A percentile compares a stretch with the other conserved stretches of the same genome.
Evolutionary conservation across 805 yeast genomes (phyloP).

Genomic region (Candida maltosa): DNA sequence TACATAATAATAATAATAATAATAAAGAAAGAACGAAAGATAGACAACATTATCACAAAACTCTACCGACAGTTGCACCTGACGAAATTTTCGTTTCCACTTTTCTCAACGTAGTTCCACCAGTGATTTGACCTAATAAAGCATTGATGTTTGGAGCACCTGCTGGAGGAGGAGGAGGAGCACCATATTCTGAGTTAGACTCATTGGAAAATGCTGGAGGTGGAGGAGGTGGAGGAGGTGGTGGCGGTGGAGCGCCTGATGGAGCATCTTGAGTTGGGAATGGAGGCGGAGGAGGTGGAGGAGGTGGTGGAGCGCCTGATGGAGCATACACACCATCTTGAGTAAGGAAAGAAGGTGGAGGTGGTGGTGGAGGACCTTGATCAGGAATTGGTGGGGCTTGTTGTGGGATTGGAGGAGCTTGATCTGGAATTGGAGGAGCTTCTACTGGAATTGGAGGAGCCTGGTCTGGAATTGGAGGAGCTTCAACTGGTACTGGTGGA

Average conservation of each 20-base stretch:
- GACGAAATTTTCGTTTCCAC: slow-evolving; percentile 49
- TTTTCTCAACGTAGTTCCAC: slow-evolving; percentile 49
- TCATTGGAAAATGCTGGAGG: slow-evolving; percentile 22
- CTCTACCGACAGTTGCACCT: slow-evolving; percentile 50
- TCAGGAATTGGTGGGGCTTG: slow-evolving; percentile 13
- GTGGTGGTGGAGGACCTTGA: slow-evolving; percentile 20
- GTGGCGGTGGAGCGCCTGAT: slow-evolving; percentile 18
- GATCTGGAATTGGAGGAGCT: slow-evolving; percentile 18
- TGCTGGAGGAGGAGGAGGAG: slow-evolving; percentile 24
- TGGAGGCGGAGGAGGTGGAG: slow-evolving; percentile 31
- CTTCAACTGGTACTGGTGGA: slow-evolving; percentile 6
- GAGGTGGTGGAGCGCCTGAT: slow-evolving; percentile 19
- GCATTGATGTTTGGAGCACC: slow-evolving; percentile 42
- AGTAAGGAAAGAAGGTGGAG: slow-evolving; percentile 13
- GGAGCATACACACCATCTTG: slow-evolving; percentile 16
- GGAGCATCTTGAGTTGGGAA: slow-evolving; percentile 11
- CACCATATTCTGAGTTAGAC: slow-evolving; percentile 24
- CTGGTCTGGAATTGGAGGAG: slow-evolving; percentile 10
- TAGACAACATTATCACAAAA: slow-evolving; percentile 17
- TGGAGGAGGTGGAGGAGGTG: slow-evolving; percentile 19
- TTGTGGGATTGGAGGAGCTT: slow-evolving; percentile 17
- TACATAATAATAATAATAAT: neutral
- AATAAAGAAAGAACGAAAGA: neutral
- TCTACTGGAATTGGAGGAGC: slow-evolving; percentile 14
- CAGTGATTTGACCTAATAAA: slow-evolving; percentile 53